These are phyloP conservation scores for Plasmodium inui DNA, from an alignment of 169 alveolate genomes.

Conservation along the genomic window DNA sequence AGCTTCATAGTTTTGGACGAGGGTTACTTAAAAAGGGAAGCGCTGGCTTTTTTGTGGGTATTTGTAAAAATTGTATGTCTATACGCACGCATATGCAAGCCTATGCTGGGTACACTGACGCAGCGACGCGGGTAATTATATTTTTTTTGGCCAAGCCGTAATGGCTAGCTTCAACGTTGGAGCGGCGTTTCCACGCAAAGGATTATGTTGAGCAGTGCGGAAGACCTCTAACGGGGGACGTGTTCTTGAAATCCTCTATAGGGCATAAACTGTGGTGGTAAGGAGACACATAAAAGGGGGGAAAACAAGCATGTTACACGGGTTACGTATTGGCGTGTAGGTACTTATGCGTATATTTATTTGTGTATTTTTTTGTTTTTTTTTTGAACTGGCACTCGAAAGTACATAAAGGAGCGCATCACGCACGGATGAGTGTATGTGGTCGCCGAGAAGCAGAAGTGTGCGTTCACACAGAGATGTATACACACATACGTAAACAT, in stretches of 20 bases:
- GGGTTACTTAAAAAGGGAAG: not conserved
- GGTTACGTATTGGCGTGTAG: not conserved
- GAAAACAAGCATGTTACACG: not conserved
- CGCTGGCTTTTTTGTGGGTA: not conserved
- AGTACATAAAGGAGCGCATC: not conserved
- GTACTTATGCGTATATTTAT: too few relatives aligned
- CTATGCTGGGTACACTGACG: not conserved
- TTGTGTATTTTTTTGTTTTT: not conserved
- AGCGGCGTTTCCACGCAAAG: not conserved
- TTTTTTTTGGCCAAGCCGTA: not conserved
- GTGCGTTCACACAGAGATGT: not conserved
- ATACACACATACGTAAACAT: not conserved
- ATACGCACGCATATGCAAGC: not conserved
- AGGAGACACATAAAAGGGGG: not conserved
- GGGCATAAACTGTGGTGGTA: not conserved
- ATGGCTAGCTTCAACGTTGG: not conserved
- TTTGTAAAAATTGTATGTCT: not conserved
- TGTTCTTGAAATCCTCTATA: not conserved
- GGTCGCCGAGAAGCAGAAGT: not conserved
- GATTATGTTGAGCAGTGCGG: not conserved
- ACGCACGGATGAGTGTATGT: not conserved
- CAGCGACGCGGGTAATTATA: not conserved
- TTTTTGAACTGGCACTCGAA: not conserved
- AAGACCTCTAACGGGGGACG: not conserved
- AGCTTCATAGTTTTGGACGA: slow-evolving; percentile 19